These are phyloP conservation scores for Tricholoma terreum DNA, from an alignment of 768 basidiomycete species.

Conservation along the genomic window DNA sequence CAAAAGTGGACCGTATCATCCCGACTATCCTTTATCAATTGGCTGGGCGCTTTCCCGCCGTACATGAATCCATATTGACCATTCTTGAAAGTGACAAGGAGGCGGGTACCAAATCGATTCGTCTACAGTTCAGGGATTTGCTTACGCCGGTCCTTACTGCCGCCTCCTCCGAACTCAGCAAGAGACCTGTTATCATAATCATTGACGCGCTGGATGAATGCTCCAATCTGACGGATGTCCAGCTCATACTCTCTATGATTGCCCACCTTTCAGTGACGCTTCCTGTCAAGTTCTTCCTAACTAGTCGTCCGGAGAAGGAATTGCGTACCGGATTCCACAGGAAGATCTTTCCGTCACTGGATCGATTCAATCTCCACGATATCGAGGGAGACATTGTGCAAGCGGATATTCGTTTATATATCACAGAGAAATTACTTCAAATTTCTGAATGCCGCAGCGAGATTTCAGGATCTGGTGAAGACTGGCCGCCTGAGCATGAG, in stretches of 20 bases:
- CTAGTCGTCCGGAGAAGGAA: neutral
- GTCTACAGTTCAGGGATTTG: neutral
- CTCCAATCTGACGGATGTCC: neutral
- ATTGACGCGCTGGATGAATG: constrained; percentile 5
- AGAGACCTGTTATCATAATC: neutral
- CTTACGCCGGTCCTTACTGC: neutral
- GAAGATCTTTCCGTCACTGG: neutral
- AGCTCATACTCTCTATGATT: neutral
- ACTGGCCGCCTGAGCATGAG: neutral
- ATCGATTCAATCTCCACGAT: constrained; percentile 3
- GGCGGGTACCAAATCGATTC: neutral
- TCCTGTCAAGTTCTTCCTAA: neutral
- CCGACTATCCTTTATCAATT: neutral
- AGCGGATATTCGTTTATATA: neutral
- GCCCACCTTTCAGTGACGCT: neutral
- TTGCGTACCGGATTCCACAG: neutral
- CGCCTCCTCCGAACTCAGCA: neutral
- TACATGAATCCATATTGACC: neutral
- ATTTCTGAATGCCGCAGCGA: neutral
- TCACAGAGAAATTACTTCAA: neutral
- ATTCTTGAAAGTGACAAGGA: neutral
- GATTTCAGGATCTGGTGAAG: neutral
- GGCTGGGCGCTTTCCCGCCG: neutral
- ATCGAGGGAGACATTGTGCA: constrained; percentile 1
- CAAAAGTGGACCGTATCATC: neutral